Conservation (phyloP, 1,284 basidiomycete genomes). For the Sphaerobolus stellatus region DNA sequence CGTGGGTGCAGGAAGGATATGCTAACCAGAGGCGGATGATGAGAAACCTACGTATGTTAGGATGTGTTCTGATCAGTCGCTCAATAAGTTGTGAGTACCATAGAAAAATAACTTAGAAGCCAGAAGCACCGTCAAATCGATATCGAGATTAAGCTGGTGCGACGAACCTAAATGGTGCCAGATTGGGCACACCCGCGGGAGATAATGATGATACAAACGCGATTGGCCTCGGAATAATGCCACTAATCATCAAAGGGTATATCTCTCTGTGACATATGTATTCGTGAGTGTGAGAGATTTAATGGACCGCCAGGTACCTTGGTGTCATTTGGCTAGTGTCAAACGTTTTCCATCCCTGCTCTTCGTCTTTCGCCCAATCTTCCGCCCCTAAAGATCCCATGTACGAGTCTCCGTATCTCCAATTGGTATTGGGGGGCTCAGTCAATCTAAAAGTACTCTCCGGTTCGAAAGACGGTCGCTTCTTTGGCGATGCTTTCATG, state of each 20-base stretch:
- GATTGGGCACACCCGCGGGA: conserved; percentile 55
- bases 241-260: conserved; percentile 64
- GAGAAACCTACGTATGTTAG: conserved; percentile 45
- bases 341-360: conserved; percentile 46
- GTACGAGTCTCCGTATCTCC: conserved; percentile 54
- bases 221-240: conserved; percentile 70
- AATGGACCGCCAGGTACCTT: conserved; percentile 20
- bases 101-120: conserved; percentile 53
- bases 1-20: conserved; percentile 52
- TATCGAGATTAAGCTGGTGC: conserved; percentile 9
- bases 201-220: conserved; percentile 71
- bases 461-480: conserved; percentile 34
- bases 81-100: conserved; percentile 36
- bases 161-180: conserved; percentile 62
- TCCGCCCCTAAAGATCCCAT: conserved; percentile 29
- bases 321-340: conserved; percentile 33
- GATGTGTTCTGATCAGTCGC: conserved; percentile 33
- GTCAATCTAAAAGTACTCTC: conserved; percentile 40
- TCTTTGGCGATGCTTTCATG: not conserved
- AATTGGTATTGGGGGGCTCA: conserved; percentile 49
- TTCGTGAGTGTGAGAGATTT: not conserved
- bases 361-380: conserved; percentile 33
- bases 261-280: conserved; percentile 36
- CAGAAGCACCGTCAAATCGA: conserved; percentile 9
- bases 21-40: conserved; percentile 67